Conservation (phyloP, 1,284 basidiomycete species). For the Caloboletus firmus region DNA sequence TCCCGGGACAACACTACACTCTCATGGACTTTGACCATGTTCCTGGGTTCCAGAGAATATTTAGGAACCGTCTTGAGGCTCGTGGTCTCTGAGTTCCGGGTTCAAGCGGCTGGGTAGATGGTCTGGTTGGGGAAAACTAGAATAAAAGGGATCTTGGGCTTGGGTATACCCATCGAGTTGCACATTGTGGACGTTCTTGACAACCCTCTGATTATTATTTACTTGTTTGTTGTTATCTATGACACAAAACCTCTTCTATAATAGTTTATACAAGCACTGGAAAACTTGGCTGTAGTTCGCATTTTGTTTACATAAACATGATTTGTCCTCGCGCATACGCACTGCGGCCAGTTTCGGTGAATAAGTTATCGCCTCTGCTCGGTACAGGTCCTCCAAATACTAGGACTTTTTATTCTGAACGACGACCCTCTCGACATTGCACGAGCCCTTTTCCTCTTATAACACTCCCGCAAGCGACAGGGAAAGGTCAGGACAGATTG, state of each 20-base stretch:
- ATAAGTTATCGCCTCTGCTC: not conserved
- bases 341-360: no score
- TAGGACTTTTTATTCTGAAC: not conserved
- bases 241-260: no score
- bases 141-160: not conserved
- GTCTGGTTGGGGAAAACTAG: not conserved
- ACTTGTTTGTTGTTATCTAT: not conserved
- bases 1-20: slow-evolving; percentile 29
- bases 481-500: not conserved
- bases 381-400: not conserved
- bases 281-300: not conserved
- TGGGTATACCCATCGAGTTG: not conserved
- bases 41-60: slow-evolving; percentile 29
- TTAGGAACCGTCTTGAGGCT: slow-evolving; percentile 28
- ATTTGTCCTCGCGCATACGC: not conserved
- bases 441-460: not conserved
- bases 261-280: no score
- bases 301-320: slow-evolving; percentile 1
- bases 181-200: not conserved
- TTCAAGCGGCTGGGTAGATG: no score
- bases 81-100: slow-evolving; percentile 14
- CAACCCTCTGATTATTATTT: not conserved
- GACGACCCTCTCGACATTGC: not conserved
- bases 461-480: not conserved
- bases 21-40: slow-evolving; percentile 35